Evolutionary conservation across 306 rosid species (phyloP).

Genomic region (Fragaria ananassa): DNA sequence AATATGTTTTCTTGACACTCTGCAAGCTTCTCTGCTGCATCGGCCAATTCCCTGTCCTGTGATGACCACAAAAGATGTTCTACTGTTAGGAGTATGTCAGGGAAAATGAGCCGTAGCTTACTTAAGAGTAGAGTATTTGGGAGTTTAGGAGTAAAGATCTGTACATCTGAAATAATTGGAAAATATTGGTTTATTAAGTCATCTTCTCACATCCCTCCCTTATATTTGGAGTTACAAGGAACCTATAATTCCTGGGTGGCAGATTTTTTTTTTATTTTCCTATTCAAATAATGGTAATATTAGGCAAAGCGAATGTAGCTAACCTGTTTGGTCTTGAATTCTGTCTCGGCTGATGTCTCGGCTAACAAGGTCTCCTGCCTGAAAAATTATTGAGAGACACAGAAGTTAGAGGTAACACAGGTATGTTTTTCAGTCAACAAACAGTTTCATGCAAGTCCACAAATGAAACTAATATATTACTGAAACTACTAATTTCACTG

Average conservation of each 20-base stretch:
- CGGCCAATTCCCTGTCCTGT: slow-evolving; percentile 79
- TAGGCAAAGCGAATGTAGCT: slow-evolving; percentile 9
- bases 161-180: neutral
- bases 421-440: neutral
- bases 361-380: slow-evolving; percentile 52
- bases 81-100: neutral
- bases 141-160: neutral
- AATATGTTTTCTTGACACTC: slow-evolving; percentile 98
- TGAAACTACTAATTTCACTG: neutral
- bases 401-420: slow-evolving; percentile 19
- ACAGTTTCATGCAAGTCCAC: slow-evolving; percentile 9
- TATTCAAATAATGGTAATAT: neutral
- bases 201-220: neutral
- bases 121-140: neutral
- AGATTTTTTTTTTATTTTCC: neutral
- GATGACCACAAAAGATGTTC: slow-evolving; percentile 21
- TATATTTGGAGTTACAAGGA: neutral
- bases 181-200: neutral
- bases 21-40: slow-evolving; percentile 91
- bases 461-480: neutral
- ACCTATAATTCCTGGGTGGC: neutral
- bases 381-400: slow-evolving; percentile 8
- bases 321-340: slow-evolving; percentile 64
- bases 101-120: neutral
- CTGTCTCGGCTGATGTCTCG: slow-evolving; percentile 44